Percentiles rank a stretch among this genome's conserved stretches.
phyloP scores from a whole-genome alignment of 2,329 filamentous ascomycete genomes.

The Boeremia lycopersici region DNA sequence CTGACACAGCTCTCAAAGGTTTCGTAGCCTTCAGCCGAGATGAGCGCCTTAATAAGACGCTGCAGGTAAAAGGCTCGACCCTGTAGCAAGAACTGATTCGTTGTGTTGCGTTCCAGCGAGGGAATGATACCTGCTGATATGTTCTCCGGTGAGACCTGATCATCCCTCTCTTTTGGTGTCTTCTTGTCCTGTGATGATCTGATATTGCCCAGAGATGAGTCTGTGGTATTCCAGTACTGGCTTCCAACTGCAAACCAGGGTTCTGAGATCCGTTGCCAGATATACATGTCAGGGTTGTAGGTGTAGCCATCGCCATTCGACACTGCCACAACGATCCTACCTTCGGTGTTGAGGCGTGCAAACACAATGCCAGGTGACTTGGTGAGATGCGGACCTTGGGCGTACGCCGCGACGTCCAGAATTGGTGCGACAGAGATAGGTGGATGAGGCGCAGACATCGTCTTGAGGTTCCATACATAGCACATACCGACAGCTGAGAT shows the following conservation, averaged over 20 bases:
- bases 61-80: slow-evolving; percentile 91
- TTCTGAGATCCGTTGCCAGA: slow-evolving; percentile 95
- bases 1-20: slow-evolving; percentile 89
- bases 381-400: slow-evolving; percentile 78
- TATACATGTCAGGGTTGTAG: slow-evolving; percentile 83
- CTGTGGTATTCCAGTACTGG: slow-evolving; percentile 98
- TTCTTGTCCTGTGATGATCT: slow-evolving; percentile 62
- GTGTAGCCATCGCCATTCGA: slow-evolving; percentile 94
- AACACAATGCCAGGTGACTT: slow-evolving; percentile 85
- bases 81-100: slow-evolving; percentile 87
- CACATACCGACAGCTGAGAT: slow-evolving; percentile 87
- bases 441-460: slow-evolving; percentile 82
- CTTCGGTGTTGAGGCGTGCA: slow-evolving; percentile 86
- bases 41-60: slow-evolving; percentile 84
- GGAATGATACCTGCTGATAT: slow-evolving; percentile 93
- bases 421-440: slow-evolving; percentile 88
- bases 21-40: slow-evolving; percentile 90
- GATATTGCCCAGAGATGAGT: slow-evolving; percentile 82
- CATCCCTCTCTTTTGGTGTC: slow-evolving; percentile 48
- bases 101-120: slow-evolving; percentile 91
- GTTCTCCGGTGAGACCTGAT: slow-evolving; percentile 60
- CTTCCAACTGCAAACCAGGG: slow-evolving; percentile 98
- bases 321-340: slow-evolving; percentile 84
- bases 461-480: slow-evolving; percentile 91
- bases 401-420: slow-evolving; percentile 82